Evolutionary conservation across 2,329 filamentous ascomycete species (phyloP), one percentile per base, ranked within the genome.

Genomic region (Pseudogymnoascus sp.): DNA sequence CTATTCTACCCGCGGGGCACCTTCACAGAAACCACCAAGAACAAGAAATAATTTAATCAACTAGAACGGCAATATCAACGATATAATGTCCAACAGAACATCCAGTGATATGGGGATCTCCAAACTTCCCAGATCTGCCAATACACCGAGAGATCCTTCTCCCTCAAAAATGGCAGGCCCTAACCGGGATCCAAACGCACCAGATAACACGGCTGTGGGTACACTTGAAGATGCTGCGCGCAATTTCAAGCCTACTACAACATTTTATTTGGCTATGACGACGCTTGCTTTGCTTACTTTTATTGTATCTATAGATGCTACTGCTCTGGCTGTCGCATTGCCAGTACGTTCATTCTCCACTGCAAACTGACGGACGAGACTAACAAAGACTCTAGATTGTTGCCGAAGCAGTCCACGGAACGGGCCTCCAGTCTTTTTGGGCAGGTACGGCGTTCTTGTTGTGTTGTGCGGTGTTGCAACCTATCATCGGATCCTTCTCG

Each of bases 371-470:
- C 22, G 30, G 16, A 28, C 30, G 22, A 25, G 16, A 19, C 83
- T 82, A 1, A 82, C 85, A 6, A 83, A 84, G 7, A 73, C 86
- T 36, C 79, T 79, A 75, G 5, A 76, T 75, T 28, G 80, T 83
- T 65, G 77, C 80, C 35, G 65, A 70, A 8, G 76, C 76, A 8
- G 74, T 84, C 5, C 68, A 75, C 33, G 80, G 81, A 49, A 78
- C 75, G 0, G 80, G 79, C 2, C 77, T 83, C 41, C 77, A 88
- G 72, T 83, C 84, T 0, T 89, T 88, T 68, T 89, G 86, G 87
- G 80, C 84, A 12, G 87, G 86, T 2, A 89, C 86, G 5, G 84
- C 84, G 16, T 90, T 87, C 66, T 76, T 90, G 3, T 80, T 90
- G 58, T 63, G 6, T 81, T 84, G 82, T 60, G 84, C 86, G 0